A percentile compares a stretch with the other conserved stretches of the same genome.
phyloP scores from a whole-genome alignment of 1,139 yeast genomes.

The Hyphopichia wangnamkhiaoensis region DNA sequence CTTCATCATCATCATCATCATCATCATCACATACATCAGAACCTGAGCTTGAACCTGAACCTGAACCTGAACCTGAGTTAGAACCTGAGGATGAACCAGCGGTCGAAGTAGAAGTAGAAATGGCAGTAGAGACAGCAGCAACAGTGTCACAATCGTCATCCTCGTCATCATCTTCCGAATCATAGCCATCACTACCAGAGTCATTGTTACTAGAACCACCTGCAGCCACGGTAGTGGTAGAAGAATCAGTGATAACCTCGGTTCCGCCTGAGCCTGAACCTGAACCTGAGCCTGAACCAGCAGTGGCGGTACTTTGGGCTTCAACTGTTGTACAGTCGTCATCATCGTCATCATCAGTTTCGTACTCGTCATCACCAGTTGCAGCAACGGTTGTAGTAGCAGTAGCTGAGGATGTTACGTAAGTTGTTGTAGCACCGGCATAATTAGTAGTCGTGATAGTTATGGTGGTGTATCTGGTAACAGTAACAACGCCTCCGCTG shows the following conservation, averaged over 20 bases:
- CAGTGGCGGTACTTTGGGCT: background rate
- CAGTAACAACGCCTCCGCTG: constrained; percentile 4
- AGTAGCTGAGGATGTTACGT: constrained; percentile 7
- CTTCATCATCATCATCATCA: constrained; percentile 3
- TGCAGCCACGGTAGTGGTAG: background rate
- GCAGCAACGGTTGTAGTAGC: constrained; percentile 8
- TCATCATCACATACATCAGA: background rate
- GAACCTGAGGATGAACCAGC: constrained; percentile 3
- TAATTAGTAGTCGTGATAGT: constrained; percentile 2
- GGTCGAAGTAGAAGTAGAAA: background rate
- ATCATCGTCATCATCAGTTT: constrained; percentile 8
- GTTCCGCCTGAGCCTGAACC: constrained; percentile 4
- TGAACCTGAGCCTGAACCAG: constrained; percentile 15
- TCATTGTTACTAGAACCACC: constrained; percentile 8
- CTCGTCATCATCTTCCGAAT: constrained; percentile 5
- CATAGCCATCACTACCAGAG: constrained; percentile 5
- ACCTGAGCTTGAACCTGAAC: constrained; percentile 3
- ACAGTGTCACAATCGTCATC: constrained; percentile 1
- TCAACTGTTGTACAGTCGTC: constrained; percentile 2
- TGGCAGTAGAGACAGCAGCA: constrained; percentile 1
- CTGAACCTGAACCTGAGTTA: constrained; percentile 3
- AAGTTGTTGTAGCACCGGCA: constrained; percentile 3
- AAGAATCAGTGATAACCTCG: too few species aligned
- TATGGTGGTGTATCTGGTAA: constrained; percentile 1
- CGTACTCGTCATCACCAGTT: constrained; percentile 7